A percentile compares a stretch with the other conserved stretches of the same genome.
These are phyloP conservation scores for Candida berthetii DNA, from an alignment of 805 yeast genomes.

Conservation along the genomic window DNA sequence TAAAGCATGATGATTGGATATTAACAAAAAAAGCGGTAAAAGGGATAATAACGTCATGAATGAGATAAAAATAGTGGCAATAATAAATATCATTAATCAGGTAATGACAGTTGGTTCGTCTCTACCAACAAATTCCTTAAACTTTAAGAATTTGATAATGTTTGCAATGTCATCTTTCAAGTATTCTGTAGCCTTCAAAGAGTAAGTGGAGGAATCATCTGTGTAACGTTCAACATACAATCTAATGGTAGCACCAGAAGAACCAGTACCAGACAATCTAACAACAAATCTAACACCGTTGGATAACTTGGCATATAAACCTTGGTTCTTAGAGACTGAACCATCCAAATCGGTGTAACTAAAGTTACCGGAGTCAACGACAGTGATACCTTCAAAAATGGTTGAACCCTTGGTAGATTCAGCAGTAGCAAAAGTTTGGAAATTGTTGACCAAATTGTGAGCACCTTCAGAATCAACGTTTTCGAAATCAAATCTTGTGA, in stretches of 20 bases:
- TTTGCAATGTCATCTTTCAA: slow-evolving; percentile 54
- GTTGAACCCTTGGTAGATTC: slow-evolving; percentile 42
- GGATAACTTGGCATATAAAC: slow-evolving; percentile 74
- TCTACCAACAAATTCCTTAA: slow-evolving; percentile 70
- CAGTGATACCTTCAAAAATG: slow-evolving; percentile 41
- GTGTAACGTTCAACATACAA: slow-evolving; percentile 85
- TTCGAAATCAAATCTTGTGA: slow-evolving; percentile 94
- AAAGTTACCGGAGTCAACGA: slow-evolving; percentile 80
- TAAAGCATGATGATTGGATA: too few relatives aligned
- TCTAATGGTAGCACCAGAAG: slow-evolving; percentile 95
- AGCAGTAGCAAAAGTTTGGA: slow-evolving; percentile 33
- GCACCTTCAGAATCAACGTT: slow-evolving; percentile 77
- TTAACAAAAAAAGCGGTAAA: too few relatives aligned
- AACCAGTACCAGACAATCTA: slow-evolving; percentile 94
- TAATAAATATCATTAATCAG: slow-evolving; percentile 19
- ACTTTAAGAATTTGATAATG: slow-evolving; percentile 63
- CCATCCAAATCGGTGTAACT: slow-evolving; percentile 94
- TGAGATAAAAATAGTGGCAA: neutral
- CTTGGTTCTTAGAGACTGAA: slow-evolving; percentile 81
- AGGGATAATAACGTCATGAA: too few relatives aligned
- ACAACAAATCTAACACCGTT: slow-evolving; percentile 84
- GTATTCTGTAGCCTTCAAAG: slow-evolving; percentile 56
- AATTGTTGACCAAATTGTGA: slow-evolving; percentile 49
- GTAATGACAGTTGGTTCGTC: slow-evolving; percentile 89
- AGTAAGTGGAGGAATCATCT: slow-evolving; percentile 43